phyloP scores from a whole-genome alignment of 208 protist genomes.

The Vickermania spadyakhi region DNA sequence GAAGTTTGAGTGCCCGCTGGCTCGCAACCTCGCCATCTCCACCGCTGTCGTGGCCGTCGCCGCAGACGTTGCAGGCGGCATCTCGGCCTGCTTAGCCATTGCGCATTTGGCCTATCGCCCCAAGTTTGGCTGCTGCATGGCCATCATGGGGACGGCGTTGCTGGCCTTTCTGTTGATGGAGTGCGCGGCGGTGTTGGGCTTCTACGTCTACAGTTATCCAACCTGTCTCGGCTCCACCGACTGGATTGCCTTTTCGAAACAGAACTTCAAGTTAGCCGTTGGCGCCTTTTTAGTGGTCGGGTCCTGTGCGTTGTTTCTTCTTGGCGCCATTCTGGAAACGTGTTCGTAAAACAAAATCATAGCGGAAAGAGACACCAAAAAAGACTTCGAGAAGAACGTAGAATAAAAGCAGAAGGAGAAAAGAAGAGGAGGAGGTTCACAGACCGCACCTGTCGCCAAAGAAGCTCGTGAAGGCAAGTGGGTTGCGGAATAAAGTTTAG shows the following conservation, averaged over 20 bases:
- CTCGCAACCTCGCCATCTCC: neutral
- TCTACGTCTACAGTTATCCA: neutral
- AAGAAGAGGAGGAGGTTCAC: neutral
- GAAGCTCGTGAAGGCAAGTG: too few relatives aligned
- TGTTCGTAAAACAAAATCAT: slow-evolving; percentile 1
- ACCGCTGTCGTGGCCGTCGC: neutral
- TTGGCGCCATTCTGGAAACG: neutral
- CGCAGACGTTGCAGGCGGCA: neutral
- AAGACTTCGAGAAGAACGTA: neutral
- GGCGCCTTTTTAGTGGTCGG: neutral
- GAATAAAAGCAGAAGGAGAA: neutral
- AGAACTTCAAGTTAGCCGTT: neutral
- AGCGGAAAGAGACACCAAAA: slow-evolving; percentile 1
- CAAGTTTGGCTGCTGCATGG: neutral
- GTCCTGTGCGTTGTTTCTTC: neutral
- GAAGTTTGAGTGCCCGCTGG: neutral
- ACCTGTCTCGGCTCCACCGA: neutral
- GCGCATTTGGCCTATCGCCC: neutral
- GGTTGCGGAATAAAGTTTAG: too few relatives aligned
- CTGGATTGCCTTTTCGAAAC: neutral
- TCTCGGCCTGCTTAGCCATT: neutral
- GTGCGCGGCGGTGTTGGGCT: neutral
- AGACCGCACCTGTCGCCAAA: too few relatives aligned
- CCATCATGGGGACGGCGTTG: neutral
- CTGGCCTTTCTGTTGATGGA: neutral